Evolutionary conservation across 192 early-diverging fungal genomes (phyloP), one percentile per base, ranked within the genome.

Genomic region (Linnemannia schmuckeri): DNA sequence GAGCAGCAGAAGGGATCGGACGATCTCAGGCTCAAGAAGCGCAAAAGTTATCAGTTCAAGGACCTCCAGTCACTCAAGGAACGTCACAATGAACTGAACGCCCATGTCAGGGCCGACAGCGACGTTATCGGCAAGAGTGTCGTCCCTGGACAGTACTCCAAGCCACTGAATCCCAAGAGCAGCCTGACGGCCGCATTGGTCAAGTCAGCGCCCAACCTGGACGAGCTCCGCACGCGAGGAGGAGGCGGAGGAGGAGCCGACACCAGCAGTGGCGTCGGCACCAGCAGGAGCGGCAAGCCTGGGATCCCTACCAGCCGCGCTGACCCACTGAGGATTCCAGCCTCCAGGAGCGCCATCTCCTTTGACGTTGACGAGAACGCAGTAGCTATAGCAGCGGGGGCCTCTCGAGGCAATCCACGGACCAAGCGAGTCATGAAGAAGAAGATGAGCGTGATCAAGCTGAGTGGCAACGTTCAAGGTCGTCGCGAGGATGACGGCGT

Each of bases 381-480:
- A 5, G 80, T 66, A 12, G 61, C 61, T 3, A n/a, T 8, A 69
- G 77, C 70, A 57, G 70, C 10, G 70, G 77, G 37, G 42, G 77
- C 46, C 38, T 72, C 70, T 49, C 70, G 46, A 15, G 30, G 30
- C 61, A 66, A 66, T 5, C 44, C 24, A 27, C 70, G 85, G 13
- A 61, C 85, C 22, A 81, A 81, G 38, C 61, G 85, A 4, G 80
- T 87, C 44, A 87, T 87, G 85, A 87, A 87, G 80, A 87, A 87
- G 54, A 87, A 87, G 76, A 87, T 81, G 85, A 87, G 85, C 71
- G 85, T 87, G 37, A 87, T 87, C 44, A 79, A 76, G 6, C 63
- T 87, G 72, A 72, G 79, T 20, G 85, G 85, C 41, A 81, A 69
- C 71, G 72, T 87, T n/a, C 85, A 87, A 72, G 85, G 85, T 6